Conservation (phyloP, 1,139 yeast genomes). For the Eremothecium gossypii region DNA sequence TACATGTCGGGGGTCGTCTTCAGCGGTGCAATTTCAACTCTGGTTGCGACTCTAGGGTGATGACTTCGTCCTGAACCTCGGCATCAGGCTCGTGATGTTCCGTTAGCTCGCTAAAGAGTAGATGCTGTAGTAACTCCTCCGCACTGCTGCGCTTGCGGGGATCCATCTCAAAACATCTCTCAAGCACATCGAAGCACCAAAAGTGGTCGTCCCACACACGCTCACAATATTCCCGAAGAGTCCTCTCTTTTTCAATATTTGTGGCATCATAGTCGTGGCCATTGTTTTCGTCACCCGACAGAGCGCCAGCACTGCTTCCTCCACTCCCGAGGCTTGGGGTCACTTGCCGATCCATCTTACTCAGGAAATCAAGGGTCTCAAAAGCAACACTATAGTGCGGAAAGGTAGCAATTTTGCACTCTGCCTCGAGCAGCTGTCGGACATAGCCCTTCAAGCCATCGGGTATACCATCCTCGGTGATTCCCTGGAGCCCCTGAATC, state of each 20-base stretch:
- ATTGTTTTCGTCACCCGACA: constrained; percentile 4
- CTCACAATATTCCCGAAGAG: constrained; percentile 25
- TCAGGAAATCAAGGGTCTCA: constrained; percentile 30
- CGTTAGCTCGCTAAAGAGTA: constrained; percentile 26
- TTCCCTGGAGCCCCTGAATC: constrained; percentile 35
- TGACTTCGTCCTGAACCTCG: constrained; percentile 6
- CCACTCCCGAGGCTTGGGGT: constrained; percentile 6
- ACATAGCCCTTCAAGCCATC: constrained; percentile 28
- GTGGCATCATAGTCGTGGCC: constrained; percentile 2
- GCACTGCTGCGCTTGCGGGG: constrained; percentile 30
- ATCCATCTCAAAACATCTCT: constrained; percentile 30
- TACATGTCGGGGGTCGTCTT: neutral
- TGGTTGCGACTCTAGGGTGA: constrained; percentile 2
- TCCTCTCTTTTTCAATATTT: constrained; percentile 7
- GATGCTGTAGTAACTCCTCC: constrained; percentile 25
- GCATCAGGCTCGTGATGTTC: constrained; percentile 13
- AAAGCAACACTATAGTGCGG: constrained; percentile 34
- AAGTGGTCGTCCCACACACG: constrained; percentile 30
- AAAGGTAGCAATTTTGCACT: constrained; percentile 29
- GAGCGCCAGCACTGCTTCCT: constrained; percentile 1
- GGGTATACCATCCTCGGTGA: constrained; percentile 22
- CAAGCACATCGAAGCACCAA: constrained; percentile 29
- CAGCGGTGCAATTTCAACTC: neutral
- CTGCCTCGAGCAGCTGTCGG: constrained; percentile 25
- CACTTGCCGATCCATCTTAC: constrained; percentile 9